A percentile compares a stretch with the other conserved stretches of the same genome.
These are phyloP conservation scores for Taiozyma sp. DNA, from an alignment of 1,139 yeast genomes.

Conservation along the genomic window DNA sequence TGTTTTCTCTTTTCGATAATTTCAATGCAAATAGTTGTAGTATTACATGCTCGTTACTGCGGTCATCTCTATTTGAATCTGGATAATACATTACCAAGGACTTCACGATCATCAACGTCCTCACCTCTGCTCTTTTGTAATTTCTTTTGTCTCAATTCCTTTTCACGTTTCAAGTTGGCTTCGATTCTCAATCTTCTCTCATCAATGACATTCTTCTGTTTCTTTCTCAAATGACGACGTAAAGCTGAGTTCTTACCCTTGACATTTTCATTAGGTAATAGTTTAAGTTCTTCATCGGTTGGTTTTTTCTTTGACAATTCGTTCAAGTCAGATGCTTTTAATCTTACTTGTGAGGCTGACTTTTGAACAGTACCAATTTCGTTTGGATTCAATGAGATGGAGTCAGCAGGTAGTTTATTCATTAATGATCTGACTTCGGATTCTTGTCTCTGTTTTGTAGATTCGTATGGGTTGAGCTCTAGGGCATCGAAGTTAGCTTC, in stretches of 20 bases:
- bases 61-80: conserved; percentile 33
- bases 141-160: conserved; percentile 59
- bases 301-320: conserved; percentile 36
- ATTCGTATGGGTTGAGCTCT: conserved; percentile 89
- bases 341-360: conserved; percentile 55
- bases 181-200: conserved; percentile 84
- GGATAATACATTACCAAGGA: conserved; percentile 50
- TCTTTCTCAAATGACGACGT: conserved; percentile 77
- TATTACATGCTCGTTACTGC: not conserved
- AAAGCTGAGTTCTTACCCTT: conserved; percentile 80
- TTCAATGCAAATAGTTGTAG: not conserved
- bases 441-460: conserved; percentile 91
- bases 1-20: not conserved
- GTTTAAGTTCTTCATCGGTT: conserved; percentile 34
- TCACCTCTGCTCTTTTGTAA: conserved; percentile 44
- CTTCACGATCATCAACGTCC: conserved; percentile 42
- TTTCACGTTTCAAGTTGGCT: conserved; percentile 67
- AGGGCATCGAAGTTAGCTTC: conserved; percentile 96
- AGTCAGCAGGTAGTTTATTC: conserved; percentile 88
- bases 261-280: conserved; percentile 53
- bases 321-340: conserved; percentile 54
- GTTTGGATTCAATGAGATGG: conserved; percentile 87
- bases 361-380: conserved; percentile 81
- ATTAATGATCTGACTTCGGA: conserved; percentile 80
- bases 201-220: conserved; percentile 80